Base-by-base conservation (phyloP, 2,329 filamentous ascomycete genomes). In the Calonectria montana region DNA sequence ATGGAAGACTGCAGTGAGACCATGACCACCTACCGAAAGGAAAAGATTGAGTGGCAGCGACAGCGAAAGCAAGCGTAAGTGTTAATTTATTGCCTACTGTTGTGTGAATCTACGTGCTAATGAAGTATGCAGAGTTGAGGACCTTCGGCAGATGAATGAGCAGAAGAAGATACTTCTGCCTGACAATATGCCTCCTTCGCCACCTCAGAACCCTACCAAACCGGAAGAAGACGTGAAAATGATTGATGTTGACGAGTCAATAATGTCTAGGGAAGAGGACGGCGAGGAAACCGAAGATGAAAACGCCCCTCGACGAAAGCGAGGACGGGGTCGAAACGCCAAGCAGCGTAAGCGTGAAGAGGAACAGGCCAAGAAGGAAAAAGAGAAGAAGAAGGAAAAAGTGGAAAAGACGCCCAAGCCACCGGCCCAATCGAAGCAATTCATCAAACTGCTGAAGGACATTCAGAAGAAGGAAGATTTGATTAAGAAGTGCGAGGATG, bases 11-110 rank as follows among this genome's bases (percentile, higher is more conserved):
- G 96, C 84, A 95, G 94, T 75, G 94, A 96, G 80, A 94, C 95
- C 66, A 98, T 98, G 96, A 99, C 97, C 2, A 91, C 92, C 67
- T 95, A 97, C 80, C 92, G 97, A 62, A 99, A 99, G 83, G 94
- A 97, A 81, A 98, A 98, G 86, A 98, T 98, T 73, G 94, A 97
- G 75, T 93, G 92, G 84, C 96, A 98, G 84, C 91, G 95, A 75
- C 91, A 94, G 77, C 92, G 94, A 74, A 92, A 92, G 76, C 88
- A 90, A 82, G 86, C 87, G 90, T 92, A 86, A 83, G 90, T 88
- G 27, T 16, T 31, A n/a, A 43, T 23, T 37, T 1, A 62, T 27
- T 27, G 27, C 8, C n/a, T 27, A 3, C 18, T 23, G 23, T 37
- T 12, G 50, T 12, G 50, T 29, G 2, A n/a, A 29, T n/a, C 41